Conservation (phyloP, 371 early-diverging fungal species). For the Antonospora locustae region DNA sequence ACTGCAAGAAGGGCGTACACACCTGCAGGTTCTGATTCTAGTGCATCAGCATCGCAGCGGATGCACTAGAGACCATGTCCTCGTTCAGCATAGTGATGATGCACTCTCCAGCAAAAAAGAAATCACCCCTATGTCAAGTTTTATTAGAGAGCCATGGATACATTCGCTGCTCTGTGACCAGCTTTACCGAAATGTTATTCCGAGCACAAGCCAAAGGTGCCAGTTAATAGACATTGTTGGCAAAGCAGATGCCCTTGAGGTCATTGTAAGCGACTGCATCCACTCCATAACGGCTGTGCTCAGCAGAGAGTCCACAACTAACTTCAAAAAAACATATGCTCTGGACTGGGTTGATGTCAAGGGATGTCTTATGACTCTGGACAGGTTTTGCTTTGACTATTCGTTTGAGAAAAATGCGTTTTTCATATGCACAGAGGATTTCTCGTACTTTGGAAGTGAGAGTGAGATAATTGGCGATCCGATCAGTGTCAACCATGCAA, state of each 20-base stretch:
- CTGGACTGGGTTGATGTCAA: constrained; percentile 6
- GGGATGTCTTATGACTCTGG: constrained; percentile 13
- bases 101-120: not conserved
- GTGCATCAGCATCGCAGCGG: no score
- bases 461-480: constrained; percentile 11
- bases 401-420: constrained; percentile 6
- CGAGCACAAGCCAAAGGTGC: not conserved
- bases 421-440: constrained; percentile 4
- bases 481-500: not conserved
- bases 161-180: constrained; percentile 3
- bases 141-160: constrained; percentile 14
- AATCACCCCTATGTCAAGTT: constrained; percentile 1
- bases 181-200: not conserved
- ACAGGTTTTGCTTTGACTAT: constrained; percentile 7
- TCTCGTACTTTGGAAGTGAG: constrained; percentile 19
- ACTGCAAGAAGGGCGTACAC: no score
- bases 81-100: no score
- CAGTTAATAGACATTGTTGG: no score
- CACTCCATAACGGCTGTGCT: constrained; percentile 8
- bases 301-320: not conserved
- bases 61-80: no score
- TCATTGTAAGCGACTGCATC: constrained; percentile 1
- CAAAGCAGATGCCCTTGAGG: no score
- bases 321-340: not conserved
- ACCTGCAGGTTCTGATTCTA: no score